Conservation (phyloP, 495 filamentous ascomycete species). For the Pseudevernia furfuracea region DNA sequence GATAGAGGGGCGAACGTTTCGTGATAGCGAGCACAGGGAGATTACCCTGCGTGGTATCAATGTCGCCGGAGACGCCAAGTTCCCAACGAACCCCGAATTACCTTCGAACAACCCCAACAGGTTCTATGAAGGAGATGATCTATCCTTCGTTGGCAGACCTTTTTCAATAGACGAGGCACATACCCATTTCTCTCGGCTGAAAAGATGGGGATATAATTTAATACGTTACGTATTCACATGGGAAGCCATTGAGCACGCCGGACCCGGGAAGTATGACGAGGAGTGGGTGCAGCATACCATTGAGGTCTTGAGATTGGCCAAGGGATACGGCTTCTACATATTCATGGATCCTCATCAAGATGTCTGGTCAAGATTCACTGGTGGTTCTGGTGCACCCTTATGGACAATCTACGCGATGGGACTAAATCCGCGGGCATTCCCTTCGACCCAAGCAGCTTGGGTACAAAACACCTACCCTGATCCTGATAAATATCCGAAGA, state of each 20-base stretch:
- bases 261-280: constrained; percentile 91
- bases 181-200: constrained; percentile 77
- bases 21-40: constrained; percentile 59
- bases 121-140: constrained; percentile 89
- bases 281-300: constrained; percentile 90
- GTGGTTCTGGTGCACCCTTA: constrained; percentile 92
- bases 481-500: constrained; percentile 84
- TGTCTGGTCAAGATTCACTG: constrained; percentile 92
- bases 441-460: constrained; percentile 80
- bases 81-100: constrained; percentile 66
- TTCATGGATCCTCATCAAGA: constrained; percentile 99
- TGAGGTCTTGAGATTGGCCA: constrained; percentile 70
- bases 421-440: constrained; percentile 75
- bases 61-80: constrained; percentile 59
- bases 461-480: constrained; percentile 94
- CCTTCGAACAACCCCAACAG: constrained; percentile 69
- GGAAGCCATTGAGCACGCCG: constrained; percentile 95
- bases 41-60: constrained; percentile 65
- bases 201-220: constrained; percentile 87
- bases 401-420: constrained; percentile 96
- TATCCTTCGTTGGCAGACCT: constrained; percentile 81
- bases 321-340: constrained; percentile 84
- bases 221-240: constrained; percentile 96
- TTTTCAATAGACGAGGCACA: constrained; percentile 78
- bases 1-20: constrained; percentile 77